Evolutionary conservation across 495 filamentous ascomycete species (phyloP).

Genomic region (Penicillium verhagenii): DNA sequence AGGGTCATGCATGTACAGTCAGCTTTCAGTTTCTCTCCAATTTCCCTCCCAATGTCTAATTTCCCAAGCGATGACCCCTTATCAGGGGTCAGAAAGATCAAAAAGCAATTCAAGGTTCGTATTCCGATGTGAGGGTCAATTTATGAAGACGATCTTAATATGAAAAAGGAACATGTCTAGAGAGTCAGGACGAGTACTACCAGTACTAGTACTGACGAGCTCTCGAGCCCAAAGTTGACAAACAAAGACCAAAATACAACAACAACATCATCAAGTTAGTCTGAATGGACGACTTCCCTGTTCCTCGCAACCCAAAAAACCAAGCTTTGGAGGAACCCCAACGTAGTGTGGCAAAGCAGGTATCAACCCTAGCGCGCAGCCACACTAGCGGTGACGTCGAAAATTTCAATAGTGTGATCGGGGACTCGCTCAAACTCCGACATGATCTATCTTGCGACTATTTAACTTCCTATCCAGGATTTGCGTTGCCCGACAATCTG

Average conservation of each 20-base stretch:
- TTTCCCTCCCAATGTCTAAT: background rate
- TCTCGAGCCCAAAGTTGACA: too few species aligned
- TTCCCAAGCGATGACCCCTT: too few species aligned
- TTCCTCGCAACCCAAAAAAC: background rate
- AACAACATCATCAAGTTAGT: background rate
- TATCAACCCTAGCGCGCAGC: background rate
- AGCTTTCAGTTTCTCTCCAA: background rate
- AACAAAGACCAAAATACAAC: too few species aligned
- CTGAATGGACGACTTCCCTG: background rate
- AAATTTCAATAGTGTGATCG: slow-evolving; percentile 24
- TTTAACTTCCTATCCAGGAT: slow-evolving; percentile 2
- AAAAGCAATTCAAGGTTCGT: background rate
- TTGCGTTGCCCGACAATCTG: background rate
- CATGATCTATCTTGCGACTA: slow-evolving; percentile 8
- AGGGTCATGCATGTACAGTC: background rate
- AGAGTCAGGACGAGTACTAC: too few species aligned
- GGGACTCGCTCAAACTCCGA: background rate
- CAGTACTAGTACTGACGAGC: too few species aligned
- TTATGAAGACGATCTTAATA: background rate
- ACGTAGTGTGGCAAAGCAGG: background rate
- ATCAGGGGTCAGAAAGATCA: too few species aligned
- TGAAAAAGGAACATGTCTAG: background rate
- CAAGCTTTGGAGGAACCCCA: background rate
- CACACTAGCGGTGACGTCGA: slow-evolving; percentile 21
- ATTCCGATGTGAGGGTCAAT: background rate